These are phyloP conservation scores for Colletotrichum magnum DNA, from an alignment of 2,329 filamentous ascomycete genomes.

Conservation along the genomic window DNA sequence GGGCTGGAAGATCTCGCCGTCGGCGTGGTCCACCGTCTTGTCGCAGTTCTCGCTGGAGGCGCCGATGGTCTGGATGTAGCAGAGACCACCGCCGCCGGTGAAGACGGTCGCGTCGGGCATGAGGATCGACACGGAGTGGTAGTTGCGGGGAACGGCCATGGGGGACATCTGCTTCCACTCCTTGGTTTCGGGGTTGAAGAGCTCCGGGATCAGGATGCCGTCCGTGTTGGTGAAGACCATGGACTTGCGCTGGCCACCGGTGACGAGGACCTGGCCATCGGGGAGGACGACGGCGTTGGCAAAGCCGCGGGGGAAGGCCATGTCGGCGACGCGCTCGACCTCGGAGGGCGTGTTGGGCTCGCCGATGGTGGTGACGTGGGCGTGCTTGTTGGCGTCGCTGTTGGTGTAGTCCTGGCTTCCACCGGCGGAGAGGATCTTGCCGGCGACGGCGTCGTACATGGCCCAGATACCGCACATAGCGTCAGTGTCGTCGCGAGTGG, in stretches of 20 bases:
- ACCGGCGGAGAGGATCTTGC: constrained; percentile 69
- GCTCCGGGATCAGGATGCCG: constrained; percentile 58
- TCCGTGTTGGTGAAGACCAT: constrained; percentile 61
- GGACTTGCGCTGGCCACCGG: constrained; percentile 61
- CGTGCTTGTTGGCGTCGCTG: constrained; percentile 57
- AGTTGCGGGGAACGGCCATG: constrained; percentile 59
- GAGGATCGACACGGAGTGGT: constrained; percentile 65
- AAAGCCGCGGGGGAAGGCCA: constrained; percentile 58
- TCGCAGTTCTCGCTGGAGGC: constrained; percentile 50
- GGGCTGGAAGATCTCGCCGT: constrained; percentile 69
- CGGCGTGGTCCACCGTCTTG: constrained; percentile 64
- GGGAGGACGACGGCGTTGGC: constrained; percentile 64
- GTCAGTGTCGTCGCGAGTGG: constrained; percentile 56
- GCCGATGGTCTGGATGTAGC: constrained; percentile 47
- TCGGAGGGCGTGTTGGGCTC: constrained; percentile 43
- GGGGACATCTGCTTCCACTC: constrained; percentile 55
- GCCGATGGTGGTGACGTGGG: constrained; percentile 65
- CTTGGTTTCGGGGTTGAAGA: constrained; percentile 60
- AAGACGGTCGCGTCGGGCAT: constrained; percentile 66
- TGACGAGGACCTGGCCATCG: constrained; percentile 61
- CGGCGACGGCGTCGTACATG: constrained; percentile 72
- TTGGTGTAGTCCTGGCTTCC: constrained; percentile 62
- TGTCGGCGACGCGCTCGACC: constrained; percentile 48
- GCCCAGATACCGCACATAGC: constrained; percentile 70
- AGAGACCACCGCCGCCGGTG: constrained; percentile 67